Evolutionary conservation across 2,329 filamentous ascomycete genomes (phyloP), one percentile per base, ranked within the genome.

Genomic region (Colletotrichum musae): DNA sequence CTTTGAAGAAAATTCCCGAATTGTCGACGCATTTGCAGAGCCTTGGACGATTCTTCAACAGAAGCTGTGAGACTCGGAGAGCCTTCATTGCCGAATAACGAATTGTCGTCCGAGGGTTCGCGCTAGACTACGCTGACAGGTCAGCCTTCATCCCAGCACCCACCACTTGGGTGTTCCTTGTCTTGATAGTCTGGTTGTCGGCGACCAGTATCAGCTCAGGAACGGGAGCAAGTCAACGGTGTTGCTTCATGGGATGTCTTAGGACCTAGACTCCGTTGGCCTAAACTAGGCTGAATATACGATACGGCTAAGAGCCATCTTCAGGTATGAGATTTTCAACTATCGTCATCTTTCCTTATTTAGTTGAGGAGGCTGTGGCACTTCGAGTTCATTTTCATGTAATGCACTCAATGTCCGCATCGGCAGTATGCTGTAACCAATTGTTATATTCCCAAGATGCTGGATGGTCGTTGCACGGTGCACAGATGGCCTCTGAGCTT

Each of bases 71-170:
- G 26, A 47, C 56, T 48, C 48, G 32, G 13, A 62, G 12, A 28
- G 41, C 41, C 41, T 15, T 15, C 13, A 5, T 43, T 21, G 18
- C 24, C 24, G 6, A 24, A n/a, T 13, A 26, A 36, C 28, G 13
- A 21, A 18, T 28, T 12, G 21, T 15, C 54, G 48, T 41, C n/a
- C 13, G 53, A 26, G 16, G 28, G n/a, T 45, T 24, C 21, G 15
- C 54, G 21, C 21, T 26, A 32, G 15, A 53, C 48, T 16, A 16
- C 16, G 16, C 39, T 45, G 48, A n/a, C 52, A 3, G 18, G 24
- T 43, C 67, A 70, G 57, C 67, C 58, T 61, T 67, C 56, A 70
- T 70, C 63, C 63, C 51, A 39, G 63, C 21, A 32, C 36, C 28
- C n/a, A 6, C 18, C 36, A 45, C 62, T 60, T 67, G 67, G 62